Evolutionary conservation across 1,284 basidiomycete genomes (phyloP), one percentile per base, ranked within the genome.

Genomic region (Austroboletus niveus): DNA sequence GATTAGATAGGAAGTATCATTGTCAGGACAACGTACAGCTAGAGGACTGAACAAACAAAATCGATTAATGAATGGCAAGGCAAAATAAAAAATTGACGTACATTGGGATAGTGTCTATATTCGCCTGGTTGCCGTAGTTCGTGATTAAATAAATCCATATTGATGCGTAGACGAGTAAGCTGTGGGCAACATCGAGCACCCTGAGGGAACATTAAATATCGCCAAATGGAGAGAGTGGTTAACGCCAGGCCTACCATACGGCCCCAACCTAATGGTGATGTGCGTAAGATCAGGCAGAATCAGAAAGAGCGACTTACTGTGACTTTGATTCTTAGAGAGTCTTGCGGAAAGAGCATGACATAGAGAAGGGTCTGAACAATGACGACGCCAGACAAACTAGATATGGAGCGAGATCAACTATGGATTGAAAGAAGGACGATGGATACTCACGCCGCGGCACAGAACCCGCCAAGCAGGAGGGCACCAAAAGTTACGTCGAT

Each of bases 301-400:
- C 17, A 30, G 49, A 36, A 39, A 64, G 54, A 20, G 38, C 20
- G n/a, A 62, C 70, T 53, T 47, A 79, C 77, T 49, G 74, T 57
- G 5, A 57, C 35, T 59, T 75, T 79, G 24, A 72, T 42, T 29
- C 48, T 45, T 7, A 42, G 7, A 4, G 53, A 44, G 56, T 79
- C 77, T 5, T 51, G 53, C 6, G 73, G 69, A 55, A 76, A 79
- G 20, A 70, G 55, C 52, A 70, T 77, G 53, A 72, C 68, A 58
- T 79, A 79, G 20, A 70, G 62, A 38, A 76, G 69, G 1, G 64
- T 64, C 54, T 79, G 77, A 10, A 73, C 70, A 14, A 66, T 57
- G 5, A 73, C 74, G n/a, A 76, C 58, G 17, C 77, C 77, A 4
- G 75, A 75, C 45, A 79, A 66, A 8, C 77, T 79, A 46, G 11